Evolutionary conservation across 208 protist species (phyloP).

Genomic region (Trypanosoma conorhini): DNA sequence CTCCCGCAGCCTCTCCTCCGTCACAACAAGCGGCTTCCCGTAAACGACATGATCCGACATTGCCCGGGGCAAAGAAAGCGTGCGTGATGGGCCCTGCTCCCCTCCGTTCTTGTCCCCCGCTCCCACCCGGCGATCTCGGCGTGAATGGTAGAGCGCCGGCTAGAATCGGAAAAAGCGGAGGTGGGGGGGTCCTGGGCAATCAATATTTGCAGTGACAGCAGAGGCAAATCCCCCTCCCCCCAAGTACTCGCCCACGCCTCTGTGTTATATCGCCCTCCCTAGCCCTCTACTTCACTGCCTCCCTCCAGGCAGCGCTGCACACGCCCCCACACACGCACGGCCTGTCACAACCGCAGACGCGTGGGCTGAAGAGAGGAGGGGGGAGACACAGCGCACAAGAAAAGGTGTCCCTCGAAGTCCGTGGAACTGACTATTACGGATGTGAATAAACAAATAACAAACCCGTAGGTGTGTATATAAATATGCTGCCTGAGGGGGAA

Average conservation of each 20-base stretch:
- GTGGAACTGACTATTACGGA: not conserved
- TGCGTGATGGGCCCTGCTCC: not conserved
- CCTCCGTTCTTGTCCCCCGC: not conserved
- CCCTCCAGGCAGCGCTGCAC: too few species aligned
- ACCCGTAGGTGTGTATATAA: not conserved
- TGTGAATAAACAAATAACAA: constrained; percentile 5
- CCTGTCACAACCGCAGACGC: too few species aligned
- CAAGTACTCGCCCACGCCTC: too few species aligned
- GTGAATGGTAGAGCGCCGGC: not conserved
- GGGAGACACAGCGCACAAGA: not conserved
- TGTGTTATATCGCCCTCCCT: too few species aligned
- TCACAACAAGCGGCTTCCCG: constrained; percentile 50
- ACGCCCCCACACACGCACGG: too few species aligned
- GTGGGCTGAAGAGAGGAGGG: too few species aligned
- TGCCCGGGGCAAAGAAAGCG: constrained; percentile 6
- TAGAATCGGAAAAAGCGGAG: constrained; percentile 1
- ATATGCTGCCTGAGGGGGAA: not conserved
- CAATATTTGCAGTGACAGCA: not conserved
- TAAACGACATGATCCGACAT: constrained; percentile 50
- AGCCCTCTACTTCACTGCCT: too few species aligned
- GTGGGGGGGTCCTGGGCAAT: not conserved
- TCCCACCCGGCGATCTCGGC: not conserved
- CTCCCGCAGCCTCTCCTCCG: constrained; percentile 63
- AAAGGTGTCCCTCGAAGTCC: not conserved
- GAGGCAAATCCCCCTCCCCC: not conserved